A percentile compares a stretch with the other conserved stretches of the same genome.
Evolutionary conservation across 2,329 filamentous ascomycete genomes (phyloP).

Genomic region (Berkeleyomyces rouxiae): DNA sequence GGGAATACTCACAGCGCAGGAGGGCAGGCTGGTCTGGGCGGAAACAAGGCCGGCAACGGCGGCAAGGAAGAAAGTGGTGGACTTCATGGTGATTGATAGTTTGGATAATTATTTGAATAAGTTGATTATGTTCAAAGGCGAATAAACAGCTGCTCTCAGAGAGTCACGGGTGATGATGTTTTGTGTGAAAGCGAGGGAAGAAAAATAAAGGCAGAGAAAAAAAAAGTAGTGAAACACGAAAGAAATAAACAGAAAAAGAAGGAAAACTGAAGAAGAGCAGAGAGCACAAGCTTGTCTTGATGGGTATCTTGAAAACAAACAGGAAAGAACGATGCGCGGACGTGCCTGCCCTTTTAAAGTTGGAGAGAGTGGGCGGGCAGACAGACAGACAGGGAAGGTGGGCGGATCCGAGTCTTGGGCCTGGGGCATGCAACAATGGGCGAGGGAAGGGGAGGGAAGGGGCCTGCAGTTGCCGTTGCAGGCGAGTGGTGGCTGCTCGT

Average conservation of each 20-base stretch:
- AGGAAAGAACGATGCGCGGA: neutral
- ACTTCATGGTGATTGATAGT: conserved; percentile 22
- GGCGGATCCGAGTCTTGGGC: no score
- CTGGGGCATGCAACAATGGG: neutral
- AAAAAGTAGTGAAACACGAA: neutral
- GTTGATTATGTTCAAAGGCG: neutral
- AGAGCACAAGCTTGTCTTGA: conserved; percentile 1
- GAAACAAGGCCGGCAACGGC: conserved; percentile 21
- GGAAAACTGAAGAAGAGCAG: neutral
- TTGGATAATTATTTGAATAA: neutral
- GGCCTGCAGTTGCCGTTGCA: neutral
- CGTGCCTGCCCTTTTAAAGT: neutral
- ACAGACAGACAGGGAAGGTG: no score
- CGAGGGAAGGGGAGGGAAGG: neutral
- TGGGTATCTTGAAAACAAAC: neutral
- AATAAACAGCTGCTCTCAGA: neutral
- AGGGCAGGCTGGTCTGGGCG: conserved; percentile 22
- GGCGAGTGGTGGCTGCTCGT: neutral
- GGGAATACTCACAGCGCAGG: conserved; percentile 24
- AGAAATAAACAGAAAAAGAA: conserved; percentile 1
- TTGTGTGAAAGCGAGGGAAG: neutral
- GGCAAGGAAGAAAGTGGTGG: conserved; percentile 19
- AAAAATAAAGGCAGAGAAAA: conserved; percentile 2
- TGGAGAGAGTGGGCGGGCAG: neutral
- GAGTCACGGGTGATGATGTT: neutral